A percentile compares a stretch with the other conserved stretches of the same genome.
phyloP scores from a whole-genome alignment of 495 filamentous ascomycete species.

The Trichoderma reesei region DNA sequence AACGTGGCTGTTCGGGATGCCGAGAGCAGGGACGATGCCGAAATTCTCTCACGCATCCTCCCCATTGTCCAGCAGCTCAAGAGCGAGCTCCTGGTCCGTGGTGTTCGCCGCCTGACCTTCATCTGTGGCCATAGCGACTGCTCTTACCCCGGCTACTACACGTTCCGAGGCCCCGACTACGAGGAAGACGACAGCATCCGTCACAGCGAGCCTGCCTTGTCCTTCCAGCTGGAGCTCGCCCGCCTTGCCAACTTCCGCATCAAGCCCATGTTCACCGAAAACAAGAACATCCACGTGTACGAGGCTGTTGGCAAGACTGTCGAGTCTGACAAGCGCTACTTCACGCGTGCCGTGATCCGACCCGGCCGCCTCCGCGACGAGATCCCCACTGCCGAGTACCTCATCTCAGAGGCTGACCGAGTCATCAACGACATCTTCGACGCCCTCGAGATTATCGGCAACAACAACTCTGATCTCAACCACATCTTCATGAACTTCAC shows the following conservation, averaged over 20 bases:
- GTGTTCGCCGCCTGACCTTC: constrained; percentile 85
- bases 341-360: constrained; percentile 87
- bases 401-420: constrained; percentile 93
- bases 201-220: constrained; percentile 89
- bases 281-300: constrained; percentile 97
- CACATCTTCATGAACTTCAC: constrained; percentile 99
- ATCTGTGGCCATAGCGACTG: constrained; percentile 93
- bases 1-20: constrained; percentile 88
- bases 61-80: constrained; percentile 70
- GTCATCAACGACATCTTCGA: constrained; percentile 97
- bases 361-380: constrained; percentile 90
- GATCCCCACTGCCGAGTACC: constrained; percentile 93
- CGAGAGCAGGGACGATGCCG: constrained; percentile 74
- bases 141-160: constrained; percentile 93
- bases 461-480: constrained; percentile 98
- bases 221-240: constrained; percentile 94
- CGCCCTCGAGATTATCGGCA: constrained; percentile 94
- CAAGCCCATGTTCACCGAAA: constrained; percentile 96
- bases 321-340: constrained; percentile 89
- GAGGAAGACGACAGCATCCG: constrained; percentile 89
- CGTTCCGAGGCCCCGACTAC: constrained; percentile 87
- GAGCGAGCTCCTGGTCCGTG: constrained; percentile 68
- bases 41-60: constrained; percentile 65
- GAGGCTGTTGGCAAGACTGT: constrained; percentile 89
- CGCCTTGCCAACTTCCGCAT: constrained; percentile 95